phyloP scores from a whole-genome alignment of 106 monocot species.

The Chionographis japonica region DNA sequence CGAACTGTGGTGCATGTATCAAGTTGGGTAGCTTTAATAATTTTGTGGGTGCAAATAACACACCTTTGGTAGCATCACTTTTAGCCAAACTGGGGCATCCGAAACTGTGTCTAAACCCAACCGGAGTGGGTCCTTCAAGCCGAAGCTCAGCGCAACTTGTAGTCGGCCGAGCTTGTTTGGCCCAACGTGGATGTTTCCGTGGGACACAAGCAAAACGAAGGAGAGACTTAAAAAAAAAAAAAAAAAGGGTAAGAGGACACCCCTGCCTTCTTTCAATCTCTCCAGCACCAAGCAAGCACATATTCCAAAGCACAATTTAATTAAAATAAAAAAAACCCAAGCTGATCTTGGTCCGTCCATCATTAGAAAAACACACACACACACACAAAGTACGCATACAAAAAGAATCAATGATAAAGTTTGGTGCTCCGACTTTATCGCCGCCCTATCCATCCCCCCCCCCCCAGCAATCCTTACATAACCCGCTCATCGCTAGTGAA shows the following conservation, averaged over 20 bases:
- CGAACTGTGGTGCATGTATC: no score
- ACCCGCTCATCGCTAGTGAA: no score
- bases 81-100: no score
- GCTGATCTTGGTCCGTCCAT: not conserved
- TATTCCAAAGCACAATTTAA: slow-evolving; percentile 14
- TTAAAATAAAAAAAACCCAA: not conserved
- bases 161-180: no score
- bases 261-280: slow-evolving; percentile 10
- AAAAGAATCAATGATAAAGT: not conserved
- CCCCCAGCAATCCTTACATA: not conserved
- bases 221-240: no score
- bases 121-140: no score
- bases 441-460: not conserved
- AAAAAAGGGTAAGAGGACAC: not conserved
- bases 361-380: not conserved
- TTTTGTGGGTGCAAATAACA: no score
- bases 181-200: not conserved
- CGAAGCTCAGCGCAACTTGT: no score
- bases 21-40: no score
- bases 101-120: no score
- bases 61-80: no score
- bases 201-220: slow-evolving; percentile 8
- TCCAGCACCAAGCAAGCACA: slow-evolving; percentile 33
- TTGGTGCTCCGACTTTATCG: slow-evolving; percentile 2
- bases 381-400: no score